Evolutionary conservation across 257 asterid genomes (phyloP).

Genomic region (Solanum dulcamara): DNA sequence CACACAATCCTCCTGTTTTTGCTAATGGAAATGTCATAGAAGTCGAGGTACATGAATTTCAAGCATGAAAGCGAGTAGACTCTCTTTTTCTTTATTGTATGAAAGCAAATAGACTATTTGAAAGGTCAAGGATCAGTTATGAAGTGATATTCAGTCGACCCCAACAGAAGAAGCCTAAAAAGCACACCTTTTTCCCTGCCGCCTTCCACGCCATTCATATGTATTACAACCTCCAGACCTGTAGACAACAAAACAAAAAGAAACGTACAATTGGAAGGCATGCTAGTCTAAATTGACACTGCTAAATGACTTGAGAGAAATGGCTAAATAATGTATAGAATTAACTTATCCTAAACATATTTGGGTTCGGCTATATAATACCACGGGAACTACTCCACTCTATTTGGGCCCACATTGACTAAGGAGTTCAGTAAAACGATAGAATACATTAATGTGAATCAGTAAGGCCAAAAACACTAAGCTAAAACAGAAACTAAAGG

Average conservation of each 20-base stretch:
- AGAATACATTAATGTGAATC: neutral
- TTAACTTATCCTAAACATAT: neutral
- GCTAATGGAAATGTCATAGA: neutral
- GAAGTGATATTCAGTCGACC: neutral
- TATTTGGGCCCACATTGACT: neutral
- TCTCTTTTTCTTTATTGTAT: neutral
- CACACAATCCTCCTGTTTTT: neutral
- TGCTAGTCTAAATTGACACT: neutral
- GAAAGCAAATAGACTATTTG: neutral
- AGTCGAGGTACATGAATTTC: neutral
- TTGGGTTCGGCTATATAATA: neutral
- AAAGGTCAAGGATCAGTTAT: neutral
- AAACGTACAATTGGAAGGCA: neutral
- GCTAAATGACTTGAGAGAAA: neutral
- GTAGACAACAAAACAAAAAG: constrained; percentile 1
- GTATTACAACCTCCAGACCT: constrained; percentile 10
- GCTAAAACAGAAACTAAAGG: neutral
- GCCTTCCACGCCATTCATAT: constrained; percentile 74
- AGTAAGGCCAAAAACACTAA: neutral
- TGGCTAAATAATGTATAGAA: neutral
- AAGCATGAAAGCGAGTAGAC: neutral
- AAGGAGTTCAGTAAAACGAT: neutral
- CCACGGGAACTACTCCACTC: neutral
- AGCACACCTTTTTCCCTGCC: constrained; percentile 49
- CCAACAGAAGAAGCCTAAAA: neutral